phyloP scores from a whole-genome alignment of 2,329 filamentous ascomycete genomes.

The Lachnellula suecica region DNA sequence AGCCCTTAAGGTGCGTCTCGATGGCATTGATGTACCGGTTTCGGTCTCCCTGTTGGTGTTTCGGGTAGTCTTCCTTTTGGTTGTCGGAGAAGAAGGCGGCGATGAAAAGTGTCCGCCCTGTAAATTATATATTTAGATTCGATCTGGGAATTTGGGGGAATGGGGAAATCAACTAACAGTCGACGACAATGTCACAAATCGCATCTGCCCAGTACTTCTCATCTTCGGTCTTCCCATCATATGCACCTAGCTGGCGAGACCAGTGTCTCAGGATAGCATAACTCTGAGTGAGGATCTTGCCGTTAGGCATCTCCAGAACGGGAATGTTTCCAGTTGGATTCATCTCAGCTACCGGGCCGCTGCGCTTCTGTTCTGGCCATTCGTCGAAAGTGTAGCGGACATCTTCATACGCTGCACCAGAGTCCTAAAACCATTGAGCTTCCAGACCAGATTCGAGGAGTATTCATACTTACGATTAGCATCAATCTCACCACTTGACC shows the following conservation, averaged over 20 bases:
- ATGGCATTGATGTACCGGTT: slow-evolving; percentile 31
- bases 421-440: slow-evolving; percentile 19
- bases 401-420: slow-evolving; percentile 32
- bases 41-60: slow-evolving; percentile 26
- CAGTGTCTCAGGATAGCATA: slow-evolving; percentile 34
- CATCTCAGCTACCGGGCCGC: slow-evolving; percentile 22
- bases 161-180: slow-evolving; percentile 16
- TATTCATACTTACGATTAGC: too few relatives aligned
- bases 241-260: slow-evolving; percentile 26
- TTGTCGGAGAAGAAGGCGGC: slow-evolving; percentile 27
- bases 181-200: slow-evolving; percentile 33
- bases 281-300: slow-evolving; percentile 33
- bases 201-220: slow-evolving; percentile 34
- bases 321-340: slow-evolving; percentile 29
- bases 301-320: slow-evolving; percentile 29
- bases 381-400: slow-evolving; percentile 32
- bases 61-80: slow-evolving; percentile 26
- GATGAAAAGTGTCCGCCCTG: slow-evolving; percentile 33
- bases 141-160: not conserved
- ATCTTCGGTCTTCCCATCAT: slow-evolving; percentile 31
- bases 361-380: slow-evolving; percentile 29
- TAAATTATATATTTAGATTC: too few relatives aligned
- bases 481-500: slow-evolving; percentile 32
- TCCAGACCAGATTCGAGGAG: too few relatives aligned
- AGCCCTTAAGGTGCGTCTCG: slow-evolving; percentile 33